phyloP scores from a whole-genome alignment of 352 stramenopile species.

The Elongisporangium prolatum region DNA sequence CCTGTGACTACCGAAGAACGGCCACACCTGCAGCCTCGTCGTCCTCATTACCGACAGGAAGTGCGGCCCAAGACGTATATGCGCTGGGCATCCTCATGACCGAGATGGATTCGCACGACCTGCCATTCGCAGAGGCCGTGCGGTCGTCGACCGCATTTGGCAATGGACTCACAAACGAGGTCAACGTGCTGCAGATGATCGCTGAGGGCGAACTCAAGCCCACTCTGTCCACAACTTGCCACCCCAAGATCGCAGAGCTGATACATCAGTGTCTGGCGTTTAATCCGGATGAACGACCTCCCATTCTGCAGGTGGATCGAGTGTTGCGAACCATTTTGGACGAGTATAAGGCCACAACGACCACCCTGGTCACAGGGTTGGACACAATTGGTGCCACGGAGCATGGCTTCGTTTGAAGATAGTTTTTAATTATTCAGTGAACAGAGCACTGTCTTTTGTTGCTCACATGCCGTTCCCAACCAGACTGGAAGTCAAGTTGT shows the following conservation, averaged over 20 bases:
- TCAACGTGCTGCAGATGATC: slow-evolving; percentile 65
- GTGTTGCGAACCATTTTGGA: background rate
- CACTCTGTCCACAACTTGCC: slow-evolving; percentile 46
- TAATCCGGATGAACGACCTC: slow-evolving; percentile 23
- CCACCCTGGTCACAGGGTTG: background rate
- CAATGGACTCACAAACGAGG: slow-evolving; percentile 19
- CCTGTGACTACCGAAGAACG: slow-evolving; percentile 19
- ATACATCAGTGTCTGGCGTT: slow-evolving; percentile 26
- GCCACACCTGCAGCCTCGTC: slow-evolving; percentile 15
- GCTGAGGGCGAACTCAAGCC: slow-evolving; percentile 49
- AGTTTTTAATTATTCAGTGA: background rate
- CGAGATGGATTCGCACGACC: slow-evolving; percentile 64
- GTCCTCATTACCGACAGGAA: slow-evolving; percentile 30
- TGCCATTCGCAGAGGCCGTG: slow-evolving; percentile 65
- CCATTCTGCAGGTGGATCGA: slow-evolving; percentile 2
- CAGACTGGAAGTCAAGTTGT: no score
- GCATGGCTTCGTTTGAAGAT: background rate
- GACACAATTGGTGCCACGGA: background rate
- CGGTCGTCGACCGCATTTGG: slow-evolving; percentile 22
- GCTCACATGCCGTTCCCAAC: no score
- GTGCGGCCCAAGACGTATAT: slow-evolving; percentile 34
- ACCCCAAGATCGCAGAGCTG: slow-evolving; percentile 41
- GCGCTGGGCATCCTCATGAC: slow-evolving; percentile 65
- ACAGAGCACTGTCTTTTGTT: background rate
- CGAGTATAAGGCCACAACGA: background rate